Evolutionary conservation across 345 rosid genomes (phyloP), one percentile per base, ranked within the genome.

Genomic region (Populus ilicifolia): DNA sequence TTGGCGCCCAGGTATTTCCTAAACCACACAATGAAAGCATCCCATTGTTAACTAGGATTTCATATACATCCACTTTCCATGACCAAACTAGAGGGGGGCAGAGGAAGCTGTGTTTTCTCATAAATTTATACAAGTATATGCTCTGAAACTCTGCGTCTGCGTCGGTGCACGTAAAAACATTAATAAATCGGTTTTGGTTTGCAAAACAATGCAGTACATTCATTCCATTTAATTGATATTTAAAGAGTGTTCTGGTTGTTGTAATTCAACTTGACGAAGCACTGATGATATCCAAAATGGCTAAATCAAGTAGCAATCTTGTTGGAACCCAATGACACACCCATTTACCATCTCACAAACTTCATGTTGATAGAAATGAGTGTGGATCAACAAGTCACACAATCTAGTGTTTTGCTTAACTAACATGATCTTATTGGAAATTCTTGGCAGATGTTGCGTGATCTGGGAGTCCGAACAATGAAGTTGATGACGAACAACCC

Each of bases 401-500:
- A 6, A n/a, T 21, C 14, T 35, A 6, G 20, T 35, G 18, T 8
- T 17, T 33, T 29, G 38, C 8, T n/a, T 23, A 1, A 35, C 36
- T 3, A 29, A 0, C 17, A 16, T 29, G 23, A 36, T 10, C 14
- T 33, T 64, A 25, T 5, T 30, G 33, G 23, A 44, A 61, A 43
- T 46, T 56, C 69, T 12, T 39, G 78, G 76, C 89, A 94, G 97
- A 94, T 94, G 2, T 75, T 94, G 5, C 85, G 88, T 68, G 97
- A 88, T 72, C 81, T 94, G 30, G 97, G 98, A 1, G 96, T 94
- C 23, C 82, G 94, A 81, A 91, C 94, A 0, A 94, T 94, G 96
- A 91, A 82, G 86, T 78, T 91, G 84, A 94, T 94, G 98, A 92
- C 96, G 1, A 94, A 94, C 87, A 92, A 94, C 77, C 98, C 98